Base-by-base conservation (phyloP, 1,284 basidiomycete genomes). In the Austroboletus rostrupii region DNA sequence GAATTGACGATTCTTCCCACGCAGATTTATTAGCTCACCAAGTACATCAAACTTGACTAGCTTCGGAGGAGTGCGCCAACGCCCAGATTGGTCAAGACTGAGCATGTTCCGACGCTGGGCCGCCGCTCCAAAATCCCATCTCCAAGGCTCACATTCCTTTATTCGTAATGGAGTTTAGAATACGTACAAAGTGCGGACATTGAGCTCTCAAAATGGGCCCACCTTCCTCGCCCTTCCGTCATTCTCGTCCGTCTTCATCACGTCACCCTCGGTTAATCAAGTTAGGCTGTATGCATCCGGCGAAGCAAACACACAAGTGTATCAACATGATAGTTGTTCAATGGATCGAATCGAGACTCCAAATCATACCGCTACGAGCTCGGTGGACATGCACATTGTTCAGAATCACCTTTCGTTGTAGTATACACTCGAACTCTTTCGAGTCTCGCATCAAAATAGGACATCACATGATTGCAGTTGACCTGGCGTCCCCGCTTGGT, bases 1-100 rank as follows among this genome's bases (percentile, higher is more conserved):
- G 43, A 11, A 16, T 8, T 23, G 10, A 28, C 43, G 45, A 54
- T 3, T 17, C 42, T 50, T 69, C 56, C 48, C 60, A 58, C 53
- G 46, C 52, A 69, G 64, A 62, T 69, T 47, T 69, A 66, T 55
- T 69, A 67, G 50, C 3, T 50, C 50, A 36, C 16, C n/a, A n/a
- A n/a, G n/a, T 49, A 48, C 41, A 26, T 46, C 43, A 45, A 45
- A 43, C 33, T 44, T 47, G 39, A 42, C 23, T 28, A 3, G 26
- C 11, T 11, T 29, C 53, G 17, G 41, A 11, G 21, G 23, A 23
- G 28, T 19, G 1, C 14, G 11, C 26, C 26, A 7, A 10, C 32
- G 14, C 32, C n/a, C 32, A 35, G 11, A 31, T 47, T 33, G 36
- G 21, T 32, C 28, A 29, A 35, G 16, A 16, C 5, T 20, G 17